Base-by-base conservation (phyloP, 805 yeast genomes). In the Metahyphopichia silvanorum region DNA sequence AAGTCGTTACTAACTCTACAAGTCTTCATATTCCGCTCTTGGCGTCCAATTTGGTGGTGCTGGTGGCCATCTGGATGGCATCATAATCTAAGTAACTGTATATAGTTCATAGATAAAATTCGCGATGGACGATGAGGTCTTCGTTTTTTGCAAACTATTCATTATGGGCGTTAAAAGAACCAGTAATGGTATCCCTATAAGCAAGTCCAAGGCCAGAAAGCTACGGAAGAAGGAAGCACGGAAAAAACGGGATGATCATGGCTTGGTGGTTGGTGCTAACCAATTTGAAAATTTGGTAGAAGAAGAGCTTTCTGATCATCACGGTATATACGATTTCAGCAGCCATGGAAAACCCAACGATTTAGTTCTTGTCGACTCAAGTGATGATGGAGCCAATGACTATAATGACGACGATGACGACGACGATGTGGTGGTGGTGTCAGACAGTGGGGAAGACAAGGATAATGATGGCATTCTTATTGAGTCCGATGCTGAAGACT, bases 301-400 rank as follows among this genome's bases (percentile, higher is more conserved):
- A 17, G 33, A 31, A 16, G 51, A 49, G 10, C n/a, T n/a, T n/a
- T n/a, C n/a, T n/a, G n/a, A n/a, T n/a, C n/a, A n/a, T n/a, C n/a
- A n/a, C n/a, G n/a, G n/a, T n/a, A n/a, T n/a, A n/a, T n/a, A n/a
- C n/a, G n/a, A n/a, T n/a, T n/a, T n/a, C n/a, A n/a, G n/a, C n/a
- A n/a, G n/a, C n/a, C n/a, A n/a, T n/a, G n/a, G 21, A 29, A 29
- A 13, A 27, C 19, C 19, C 6, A 17, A 34, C 15, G 67, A 58
- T 12, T 37, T 58, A 6, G 57, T 57, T 2, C 39, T 65, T 24
- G 51, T 60, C 9, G 67, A 62, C 22, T 49, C 57, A 1, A 57
- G 55, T 3, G 48, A 42, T 9, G 47, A 44, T 14, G 21, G 16
- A 5, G 6, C 28, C 15, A 12, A 21, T 25, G 22, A 31, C 5